These are phyloP conservation scores for Leccinum boreale DNA, from an alignment of 768 basidiomycete genomes.

Conservation along the genomic window DNA sequence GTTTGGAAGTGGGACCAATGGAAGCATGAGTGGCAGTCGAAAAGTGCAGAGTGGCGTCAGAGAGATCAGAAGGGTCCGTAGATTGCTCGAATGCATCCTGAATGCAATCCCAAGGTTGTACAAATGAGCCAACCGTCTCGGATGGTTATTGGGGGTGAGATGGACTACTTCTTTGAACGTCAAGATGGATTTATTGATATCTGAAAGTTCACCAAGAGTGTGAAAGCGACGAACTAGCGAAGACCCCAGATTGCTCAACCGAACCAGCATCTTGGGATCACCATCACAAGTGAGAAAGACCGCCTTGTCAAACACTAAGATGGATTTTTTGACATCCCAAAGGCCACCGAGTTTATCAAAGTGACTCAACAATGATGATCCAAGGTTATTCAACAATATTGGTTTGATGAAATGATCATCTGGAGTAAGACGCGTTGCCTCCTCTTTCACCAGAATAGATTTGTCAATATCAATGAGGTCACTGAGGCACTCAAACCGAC, in stretches of 20 bases:
- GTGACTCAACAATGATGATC: neutral
- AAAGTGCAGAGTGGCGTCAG: neutral
- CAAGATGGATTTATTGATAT: neutral
- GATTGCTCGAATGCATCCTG: neutral
- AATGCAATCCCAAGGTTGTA: neutral
- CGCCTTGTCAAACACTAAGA: neutral
- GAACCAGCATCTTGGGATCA: neutral
- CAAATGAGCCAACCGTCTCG: neutral
- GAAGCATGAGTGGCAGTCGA: neutral
- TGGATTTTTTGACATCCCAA: neutral
- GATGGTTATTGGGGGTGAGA: neutral
- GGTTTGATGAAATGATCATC: neutral
- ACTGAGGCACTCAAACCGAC: neutral
- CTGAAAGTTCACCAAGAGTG: neutral
- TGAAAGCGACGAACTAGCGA: neutral
- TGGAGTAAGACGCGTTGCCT: neutral
- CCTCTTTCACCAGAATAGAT: neutral
- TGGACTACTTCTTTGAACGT: neutral
- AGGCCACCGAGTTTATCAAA: neutral
- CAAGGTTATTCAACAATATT: neutral
- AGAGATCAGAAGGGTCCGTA: neutral
- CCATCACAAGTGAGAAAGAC: neutral
- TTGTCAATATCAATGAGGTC: neutral
- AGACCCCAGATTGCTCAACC: neutral
- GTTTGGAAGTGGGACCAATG: neutral